Percentiles rank a stretch among this genome's conserved stretches.
Conservation (phyloP, 768 basidiomycete species). For the Pluteus cervinus region DNA sequence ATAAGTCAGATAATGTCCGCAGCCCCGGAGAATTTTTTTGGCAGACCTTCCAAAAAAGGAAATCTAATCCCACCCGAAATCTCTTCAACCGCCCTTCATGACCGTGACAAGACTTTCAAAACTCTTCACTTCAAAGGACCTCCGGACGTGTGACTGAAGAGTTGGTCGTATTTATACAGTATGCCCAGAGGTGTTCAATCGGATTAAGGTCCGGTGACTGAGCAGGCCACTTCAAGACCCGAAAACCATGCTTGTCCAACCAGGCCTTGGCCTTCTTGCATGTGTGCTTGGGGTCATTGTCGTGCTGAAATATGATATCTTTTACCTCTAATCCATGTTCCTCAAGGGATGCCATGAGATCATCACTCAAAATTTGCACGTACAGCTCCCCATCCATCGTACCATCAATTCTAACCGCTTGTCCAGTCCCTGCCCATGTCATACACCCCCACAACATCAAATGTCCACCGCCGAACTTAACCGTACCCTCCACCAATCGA, state of each 20-base stretch:
- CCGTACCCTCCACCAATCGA: constrained; percentile 5
- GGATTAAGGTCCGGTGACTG: constrained; percentile 25
- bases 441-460: constrained; percentile 18
- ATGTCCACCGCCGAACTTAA: constrained; percentile 14
- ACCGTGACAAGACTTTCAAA: too few relatives aligned
- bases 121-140: too few relatives aligned
- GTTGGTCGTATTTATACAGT: too few relatives aligned
- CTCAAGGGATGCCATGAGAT: constrained; percentile 15
- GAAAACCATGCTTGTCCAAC: constrained; percentile 18
- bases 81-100: too few relatives aligned
- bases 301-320: constrained; percentile 23
- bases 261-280: constrained; percentile 15
- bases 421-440: constrained; percentile 11
- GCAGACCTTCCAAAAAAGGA: too few relatives aligned
- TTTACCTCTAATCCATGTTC: constrained; percentile 9
- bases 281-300: constrained; percentile 31
- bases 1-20: too few relatives aligned
- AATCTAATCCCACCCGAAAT: too few relatives aligned
- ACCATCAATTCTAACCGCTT: constrained; percentile 9
- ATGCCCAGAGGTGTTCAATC: constrained; percentile 22
- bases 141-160: too few relatives aligned
- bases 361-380: constrained; percentile 15
- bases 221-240: constrained; percentile 21
- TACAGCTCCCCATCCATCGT: constrained; percentile 15
- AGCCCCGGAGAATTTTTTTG: too few relatives aligned